phyloP scores from a whole-genome alignment of 768 basidiomycete species.

The Austroboletus festivus region DNA sequence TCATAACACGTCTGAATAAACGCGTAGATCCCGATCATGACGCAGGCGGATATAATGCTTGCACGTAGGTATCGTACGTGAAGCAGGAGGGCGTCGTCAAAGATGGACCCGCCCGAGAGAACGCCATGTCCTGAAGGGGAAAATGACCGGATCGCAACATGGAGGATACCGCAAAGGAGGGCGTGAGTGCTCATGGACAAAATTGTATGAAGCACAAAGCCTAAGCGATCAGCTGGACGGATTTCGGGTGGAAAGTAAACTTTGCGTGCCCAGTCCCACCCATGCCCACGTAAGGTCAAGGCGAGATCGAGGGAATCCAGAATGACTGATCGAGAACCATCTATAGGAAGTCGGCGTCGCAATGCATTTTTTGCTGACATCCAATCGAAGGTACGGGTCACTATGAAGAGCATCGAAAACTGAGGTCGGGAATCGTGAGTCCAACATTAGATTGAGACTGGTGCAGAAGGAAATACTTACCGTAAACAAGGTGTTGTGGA shows the following conservation, averaged over 20 bases:
- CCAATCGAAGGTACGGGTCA: slow-evolving; percentile 18
- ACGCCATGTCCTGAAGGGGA: slow-evolving; percentile 34
- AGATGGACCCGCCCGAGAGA: slow-evolving; percentile 29
- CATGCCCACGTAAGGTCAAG: slow-evolving; percentile 52
- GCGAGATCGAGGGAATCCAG: slow-evolving; percentile 49
- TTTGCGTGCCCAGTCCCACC: slow-evolving; percentile 56
- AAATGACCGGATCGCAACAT: slow-evolving; percentile 46
- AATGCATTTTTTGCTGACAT: slow-evolving; percentile 9
- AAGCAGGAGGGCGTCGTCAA: slow-evolving; percentile 31
- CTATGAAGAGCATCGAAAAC: slow-evolving; percentile 13
- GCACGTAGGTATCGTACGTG: slow-evolving; percentile 35
- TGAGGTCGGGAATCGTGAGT: not conserved
- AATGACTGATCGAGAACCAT: not conserved
- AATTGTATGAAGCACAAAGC: slow-evolving; percentile 38
- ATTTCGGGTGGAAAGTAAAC: slow-evolving; percentile 34
- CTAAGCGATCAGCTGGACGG: slow-evolving; percentile 35
- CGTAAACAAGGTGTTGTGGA: no score
- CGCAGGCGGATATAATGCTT: slow-evolving; percentile 39
- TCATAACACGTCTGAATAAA: slow-evolving; percentile 39
- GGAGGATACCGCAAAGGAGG: slow-evolving; percentile 43
- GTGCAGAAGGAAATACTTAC: no score
- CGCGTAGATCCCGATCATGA: slow-evolving; percentile 44
- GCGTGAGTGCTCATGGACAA: slow-evolving; percentile 34
- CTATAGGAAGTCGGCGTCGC: slow-evolving; percentile 10
- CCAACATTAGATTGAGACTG: no score